Evolutionary conservation across 805 yeast species (phyloP).

Genomic region (Saccharomycopsis sp.): DNA sequence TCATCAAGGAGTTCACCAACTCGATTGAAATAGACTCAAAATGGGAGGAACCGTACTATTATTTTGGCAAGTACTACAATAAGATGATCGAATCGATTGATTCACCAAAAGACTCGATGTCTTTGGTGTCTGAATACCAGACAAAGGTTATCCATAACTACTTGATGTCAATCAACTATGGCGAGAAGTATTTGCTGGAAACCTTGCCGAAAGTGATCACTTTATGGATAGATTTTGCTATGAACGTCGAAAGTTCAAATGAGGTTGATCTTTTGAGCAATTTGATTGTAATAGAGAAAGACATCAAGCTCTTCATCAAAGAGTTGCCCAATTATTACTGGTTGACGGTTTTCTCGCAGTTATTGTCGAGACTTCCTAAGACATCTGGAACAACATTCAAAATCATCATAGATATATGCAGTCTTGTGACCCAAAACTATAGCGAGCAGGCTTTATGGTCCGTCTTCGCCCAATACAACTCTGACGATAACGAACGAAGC

Average conservation of each 20-base stretch:
- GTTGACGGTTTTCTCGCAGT: slow-evolving; percentile 81
- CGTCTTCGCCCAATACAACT: slow-evolving; percentile 61
- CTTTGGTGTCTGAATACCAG: slow-evolving; percentile 34
- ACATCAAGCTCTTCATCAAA: slow-evolving; percentile 36
- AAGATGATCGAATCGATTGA: slow-evolving; percentile 66
- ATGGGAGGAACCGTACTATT: slow-evolving; percentile 78
- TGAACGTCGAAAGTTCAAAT: not conserved
- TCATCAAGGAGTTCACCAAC: slow-evolving; percentile 59
- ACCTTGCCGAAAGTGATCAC: slow-evolving; percentile 86
- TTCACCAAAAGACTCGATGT: slow-evolving; percentile 26
- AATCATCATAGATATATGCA: slow-evolving; percentile 51
- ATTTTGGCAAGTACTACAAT: slow-evolving; percentile 71
- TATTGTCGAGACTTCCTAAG: slow-evolving; percentile 73
- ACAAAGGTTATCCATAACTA: slow-evolving; percentile 49
- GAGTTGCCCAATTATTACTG: slow-evolving; percentile 52
- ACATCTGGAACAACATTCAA: slow-evolving; percentile 48
- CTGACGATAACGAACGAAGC: slow-evolving; percentile 42
- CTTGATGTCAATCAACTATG: slow-evolving; percentile 51
- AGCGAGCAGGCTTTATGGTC: slow-evolving; percentile 88
- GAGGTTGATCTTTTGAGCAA: slow-evolving; percentile 20
- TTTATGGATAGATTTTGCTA: slow-evolving; percentile 73
- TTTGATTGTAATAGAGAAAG: slow-evolving; percentile 37
- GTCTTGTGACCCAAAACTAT: slow-evolving; percentile 51
- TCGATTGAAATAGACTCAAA: slow-evolving; percentile 47
- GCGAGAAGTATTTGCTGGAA: slow-evolving; percentile 66